Evolutionary conservation across 1,284 basidiomycete species (phyloP), one percentile per base, ranked within the genome.

Genomic region (Cutaneotrichosporon spelunceum): DNA sequence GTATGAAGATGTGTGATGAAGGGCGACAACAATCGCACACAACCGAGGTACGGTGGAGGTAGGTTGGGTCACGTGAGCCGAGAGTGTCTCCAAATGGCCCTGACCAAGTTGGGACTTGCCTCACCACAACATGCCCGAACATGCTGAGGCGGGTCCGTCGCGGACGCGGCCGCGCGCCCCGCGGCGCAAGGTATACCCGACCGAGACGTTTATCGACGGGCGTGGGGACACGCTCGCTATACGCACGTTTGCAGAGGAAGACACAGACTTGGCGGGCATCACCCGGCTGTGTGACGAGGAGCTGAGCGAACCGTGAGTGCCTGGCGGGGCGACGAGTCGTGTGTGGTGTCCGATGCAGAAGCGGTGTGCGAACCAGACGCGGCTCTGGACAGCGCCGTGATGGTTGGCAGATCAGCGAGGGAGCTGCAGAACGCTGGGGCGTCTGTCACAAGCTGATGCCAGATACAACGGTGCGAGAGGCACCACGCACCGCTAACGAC

Each of bases 251-350:
- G 60, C 61, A 23, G 61, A 62, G 44, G 77, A 79, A 64, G 89
- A 91, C 78, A 81, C 84, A 23, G 91, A 93, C 79, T 82, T 94
- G 61, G 84, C 86, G 10, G 84, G 86, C 68, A 87, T 94, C 71
- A 90, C 93, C 85, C 81, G 85, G 36, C 84, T 96, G 65, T 89
- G 94, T n/a, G 89, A 93, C 80, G 87, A 84, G 71, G 92, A 94
- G 80, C 85, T 96, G 74, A 93, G 90, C 70, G 94, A 98, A 79
- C 95, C 94, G 39, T 98, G 93, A 80, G 92, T 95, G 13, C 30
- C 30, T n/a, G n/a, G 13, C 30, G 30, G 30, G 30, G n/a, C 14
- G 19, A 23, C n/a, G 45, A 11, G 21, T 23, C 7, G 19, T 23
- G 19, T 11, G 16, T 36, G 45, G 11, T 54, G 66, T n/a, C n/a